Evolutionary conservation across 306 rosid species (phyloP).

Genomic region (Luffa acutangula): DNA sequence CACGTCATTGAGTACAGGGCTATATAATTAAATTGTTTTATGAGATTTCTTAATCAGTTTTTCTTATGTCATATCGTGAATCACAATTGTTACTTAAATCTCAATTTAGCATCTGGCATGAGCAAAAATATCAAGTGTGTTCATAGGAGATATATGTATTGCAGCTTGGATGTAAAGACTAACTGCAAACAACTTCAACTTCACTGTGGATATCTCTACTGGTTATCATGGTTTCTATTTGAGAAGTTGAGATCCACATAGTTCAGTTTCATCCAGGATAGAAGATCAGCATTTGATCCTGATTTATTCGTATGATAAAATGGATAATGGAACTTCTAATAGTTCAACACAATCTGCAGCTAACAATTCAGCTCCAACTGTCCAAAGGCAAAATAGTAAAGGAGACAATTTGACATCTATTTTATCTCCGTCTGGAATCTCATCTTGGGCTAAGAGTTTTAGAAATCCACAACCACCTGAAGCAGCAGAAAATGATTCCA

Average conservation of each 20-base stretch:
- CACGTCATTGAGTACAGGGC: background rate
- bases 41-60: background rate
- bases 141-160: background rate
- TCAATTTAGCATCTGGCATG: background rate
- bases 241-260: background rate
- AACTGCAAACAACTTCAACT: background rate
- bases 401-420: slow-evolving; percentile 17
- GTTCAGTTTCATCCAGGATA: background rate
- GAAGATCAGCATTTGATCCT: background rate
- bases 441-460: slow-evolving; percentile 38
- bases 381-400: slow-evolving; percentile 22
- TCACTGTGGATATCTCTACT: slow-evolving; percentile 1
- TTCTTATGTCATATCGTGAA: background rate
- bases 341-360: slow-evolving; percentile 19
- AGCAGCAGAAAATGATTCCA: slow-evolving; percentile 26
- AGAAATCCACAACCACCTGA: slow-evolving; percentile 28
- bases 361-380: slow-evolving; percentile 19
- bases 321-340: slow-evolving; percentile 28
- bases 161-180: background rate
- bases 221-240: background rate
- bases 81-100: background rate
- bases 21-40: background rate
- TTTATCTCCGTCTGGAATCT: slow-evolving; percentile 28
- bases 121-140: background rate
- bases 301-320: slow-evolving; percentile 9